These are phyloP conservation scores for Podospora bellae-mahoneyi DNA, from an alignment of 495 filamentous ascomycete species.

Conservation along the genomic window DNA sequence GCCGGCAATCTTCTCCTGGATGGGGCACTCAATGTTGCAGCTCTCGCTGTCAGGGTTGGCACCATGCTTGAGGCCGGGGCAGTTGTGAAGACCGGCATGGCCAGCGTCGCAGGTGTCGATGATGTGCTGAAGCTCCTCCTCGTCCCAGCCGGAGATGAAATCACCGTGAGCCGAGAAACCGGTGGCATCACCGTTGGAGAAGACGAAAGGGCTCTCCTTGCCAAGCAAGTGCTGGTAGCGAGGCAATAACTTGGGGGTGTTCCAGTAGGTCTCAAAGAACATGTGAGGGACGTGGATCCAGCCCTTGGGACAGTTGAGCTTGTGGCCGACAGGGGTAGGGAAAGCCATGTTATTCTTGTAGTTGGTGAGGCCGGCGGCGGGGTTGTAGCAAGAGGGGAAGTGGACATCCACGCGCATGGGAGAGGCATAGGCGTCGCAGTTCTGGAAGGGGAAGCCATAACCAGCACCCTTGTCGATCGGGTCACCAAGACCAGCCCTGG, in stretches of 20 bases:
- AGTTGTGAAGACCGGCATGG: slow-evolving; percentile 52
- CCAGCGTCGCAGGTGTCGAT: slow-evolving; percentile 58
- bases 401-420: slow-evolving; percentile 56
- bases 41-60: slow-evolving; percentile 37
- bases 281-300: slow-evolving; percentile 56
- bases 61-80: slow-evolving; percentile 47
- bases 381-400: slow-evolving; percentile 57
- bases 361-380: slow-evolving; percentile 53
- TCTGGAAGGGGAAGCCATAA: slow-evolving; percentile 49
- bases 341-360: slow-evolving; percentile 53
- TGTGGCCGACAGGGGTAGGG: slow-evolving; percentile 50
- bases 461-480: slow-evolving; percentile 48
- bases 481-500: slow-evolving; percentile 46
- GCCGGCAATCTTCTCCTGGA: slow-evolving; percentile 33
- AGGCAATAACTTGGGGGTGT: slow-evolving; percentile 53
- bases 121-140: slow-evolving; percentile 55
- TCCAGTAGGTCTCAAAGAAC: slow-evolving; percentile 68
- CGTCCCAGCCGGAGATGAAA: slow-evolving; percentile 73
- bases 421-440: slow-evolving; percentile 52
- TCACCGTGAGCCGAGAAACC: slow-evolving; percentile 62
- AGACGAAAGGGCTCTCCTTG: slow-evolving; percentile 62
- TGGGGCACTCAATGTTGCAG: slow-evolving; percentile 49
- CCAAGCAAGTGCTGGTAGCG: slow-evolving; percentile 52
- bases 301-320: slow-evolving; percentile 58
- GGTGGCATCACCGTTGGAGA: slow-evolving; percentile 58